Percentiles rank a stretch among this genome's conserved stretches.
phyloP scores from a whole-genome alignment of 1,284 basidiomycete species.

The Apiotrichum domesticum region DNA sequence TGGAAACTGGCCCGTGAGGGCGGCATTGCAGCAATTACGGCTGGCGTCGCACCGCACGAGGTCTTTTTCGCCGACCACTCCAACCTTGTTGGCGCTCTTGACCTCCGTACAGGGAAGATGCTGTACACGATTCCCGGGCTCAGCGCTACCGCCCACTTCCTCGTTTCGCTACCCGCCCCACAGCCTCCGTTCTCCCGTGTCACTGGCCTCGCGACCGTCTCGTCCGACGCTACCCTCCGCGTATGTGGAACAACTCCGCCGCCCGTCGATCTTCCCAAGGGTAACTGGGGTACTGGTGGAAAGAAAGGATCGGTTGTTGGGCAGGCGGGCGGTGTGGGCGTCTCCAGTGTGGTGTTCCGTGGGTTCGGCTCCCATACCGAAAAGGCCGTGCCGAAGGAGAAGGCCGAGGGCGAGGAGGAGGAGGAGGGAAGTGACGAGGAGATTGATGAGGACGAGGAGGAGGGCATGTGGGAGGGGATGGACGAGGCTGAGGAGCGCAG shows the following conservation, averaged over 20 bases:
- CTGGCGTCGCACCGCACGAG: slow-evolving; percentile 49
- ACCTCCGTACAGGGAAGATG: slow-evolving; percentile 65
- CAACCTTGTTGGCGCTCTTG: slow-evolving; percentile 62
- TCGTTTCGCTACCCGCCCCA: slow-evolving; percentile 28
- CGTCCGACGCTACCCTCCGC: slow-evolving; percentile 52
- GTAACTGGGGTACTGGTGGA: slow-evolving; percentile 50
- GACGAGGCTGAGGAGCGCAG: slow-evolving; percentile 26
- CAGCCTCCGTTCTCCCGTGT: background rate
- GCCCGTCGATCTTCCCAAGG: slow-evolving; percentile 52
- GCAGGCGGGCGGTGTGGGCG: slow-evolving; percentile 61
- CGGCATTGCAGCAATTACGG: slow-evolving; percentile 60
- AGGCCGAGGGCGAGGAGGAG: slow-evolving; percentile 22
- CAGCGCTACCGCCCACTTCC: slow-evolving; percentile 34
- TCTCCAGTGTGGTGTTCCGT: slow-evolving; percentile 54
- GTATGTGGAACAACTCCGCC: slow-evolving; percentile 62
- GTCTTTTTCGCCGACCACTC: slow-evolving; percentile 68
- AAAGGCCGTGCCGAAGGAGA: slow-evolving; percentile 50
- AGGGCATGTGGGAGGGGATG: slow-evolving; percentile 28
- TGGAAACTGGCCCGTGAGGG: slow-evolving; percentile 50
- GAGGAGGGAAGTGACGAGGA: slow-evolving; percentile 31
- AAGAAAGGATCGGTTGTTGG: slow-evolving; percentile 61
- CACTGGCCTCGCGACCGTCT: slow-evolving; percentile 33
- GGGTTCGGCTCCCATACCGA: slow-evolving; percentile 27
- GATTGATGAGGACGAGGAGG: slow-evolving; percentile 26
- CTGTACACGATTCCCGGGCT: slow-evolving; percentile 59